Conservation (phyloP, 495 filamentous ascomycete genomes). For the Podospora pseudocomata region DNA sequence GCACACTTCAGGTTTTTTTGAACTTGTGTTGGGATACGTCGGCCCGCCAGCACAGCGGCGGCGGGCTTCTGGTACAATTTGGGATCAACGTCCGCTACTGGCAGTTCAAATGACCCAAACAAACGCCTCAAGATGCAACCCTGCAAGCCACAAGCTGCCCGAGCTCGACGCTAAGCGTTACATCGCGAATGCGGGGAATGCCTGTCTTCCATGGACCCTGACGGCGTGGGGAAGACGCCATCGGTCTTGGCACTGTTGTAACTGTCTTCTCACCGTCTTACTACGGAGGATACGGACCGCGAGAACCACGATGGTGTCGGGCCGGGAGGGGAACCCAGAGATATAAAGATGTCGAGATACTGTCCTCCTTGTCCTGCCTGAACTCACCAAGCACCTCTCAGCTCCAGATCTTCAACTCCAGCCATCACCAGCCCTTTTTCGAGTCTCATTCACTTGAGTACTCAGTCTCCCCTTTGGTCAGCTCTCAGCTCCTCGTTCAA, state of each 20-base stretch:
- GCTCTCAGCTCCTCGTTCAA: neutral
- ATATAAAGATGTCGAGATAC: neutral
- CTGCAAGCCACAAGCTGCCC: neutral
- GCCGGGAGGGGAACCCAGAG: neutral
- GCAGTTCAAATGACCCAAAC: neutral
- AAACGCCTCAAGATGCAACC: neutral
- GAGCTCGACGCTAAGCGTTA: neutral
- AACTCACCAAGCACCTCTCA: neutral
- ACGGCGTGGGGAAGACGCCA: neutral
- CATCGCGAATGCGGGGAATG: slow-evolving; percentile 12
- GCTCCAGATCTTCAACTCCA: neutral
- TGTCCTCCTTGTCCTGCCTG: neutral
- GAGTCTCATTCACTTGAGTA: neutral
- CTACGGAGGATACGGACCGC: neutral
- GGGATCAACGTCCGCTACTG: slow-evolving; percentile 1
- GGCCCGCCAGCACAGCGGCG: neutral
- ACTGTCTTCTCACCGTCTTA: neutral
- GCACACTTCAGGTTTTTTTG: neutral
- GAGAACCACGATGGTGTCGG: neutral
- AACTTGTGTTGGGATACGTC: neutral
- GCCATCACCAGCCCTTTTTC: neutral
- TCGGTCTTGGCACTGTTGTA: neutral
- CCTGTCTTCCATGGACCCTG: slow-evolving; percentile 7
- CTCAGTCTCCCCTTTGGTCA: neutral
- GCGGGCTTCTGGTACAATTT: slow-evolving; percentile 1